A percentile compares a stretch with the other conserved stretches of the same genome.
These are phyloP conservation scores for Astragalus membranaceus DNA, from an alignment of 306 rosid genomes.

Conservation along the genomic window DNA sequence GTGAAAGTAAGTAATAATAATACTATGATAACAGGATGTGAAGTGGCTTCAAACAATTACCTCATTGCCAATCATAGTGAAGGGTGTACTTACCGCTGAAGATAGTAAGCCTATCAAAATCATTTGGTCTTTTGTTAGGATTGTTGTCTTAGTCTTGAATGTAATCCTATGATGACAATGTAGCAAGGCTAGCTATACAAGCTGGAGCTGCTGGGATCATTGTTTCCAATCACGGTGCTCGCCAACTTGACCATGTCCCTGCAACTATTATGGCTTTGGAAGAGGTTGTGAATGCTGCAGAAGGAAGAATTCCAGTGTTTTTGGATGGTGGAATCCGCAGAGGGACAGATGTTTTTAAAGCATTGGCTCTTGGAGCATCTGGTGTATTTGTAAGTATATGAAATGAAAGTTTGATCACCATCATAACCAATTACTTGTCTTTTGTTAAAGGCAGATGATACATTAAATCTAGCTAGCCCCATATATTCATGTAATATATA, in stretches of 20 bases:
- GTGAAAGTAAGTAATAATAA: constrained; percentile 2
- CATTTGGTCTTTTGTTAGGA: not conserved
- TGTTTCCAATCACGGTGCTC: constrained; percentile 95
- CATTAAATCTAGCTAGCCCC: too few species aligned
- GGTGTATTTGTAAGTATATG: constrained; percentile 78
- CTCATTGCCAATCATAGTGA: constrained; percentile 69
- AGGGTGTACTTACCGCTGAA: constrained; percentile 88
- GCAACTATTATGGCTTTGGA: constrained; percentile 80
- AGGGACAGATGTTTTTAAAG: constrained; percentile 94
- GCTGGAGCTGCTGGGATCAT: constrained; percentile 78
- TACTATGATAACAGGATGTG: constrained; percentile 54
- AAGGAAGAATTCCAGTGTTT: constrained; percentile 78
- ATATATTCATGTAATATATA: too few species aligned
- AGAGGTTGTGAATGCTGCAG: constrained; percentile 89
- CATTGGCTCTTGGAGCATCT: constrained; percentile 90
- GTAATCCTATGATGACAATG: constrained; percentile 9
- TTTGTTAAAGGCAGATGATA: too few species aligned
- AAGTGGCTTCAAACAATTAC: constrained; percentile 95
- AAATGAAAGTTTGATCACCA: not conserved
- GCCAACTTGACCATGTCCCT: constrained; percentile 90
- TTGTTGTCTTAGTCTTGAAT: not conserved
- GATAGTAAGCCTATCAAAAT: constrained; percentile 47
- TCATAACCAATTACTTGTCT: too few species aligned
- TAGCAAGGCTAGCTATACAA: constrained; percentile 73
- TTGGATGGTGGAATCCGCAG: constrained; percentile 88